A percentile compares a stretch with the other conserved stretches of the same genome.
Conservation (phyloP, 495 filamentous ascomycete genomes). For the Aspergillus taichungensis region DNA sequence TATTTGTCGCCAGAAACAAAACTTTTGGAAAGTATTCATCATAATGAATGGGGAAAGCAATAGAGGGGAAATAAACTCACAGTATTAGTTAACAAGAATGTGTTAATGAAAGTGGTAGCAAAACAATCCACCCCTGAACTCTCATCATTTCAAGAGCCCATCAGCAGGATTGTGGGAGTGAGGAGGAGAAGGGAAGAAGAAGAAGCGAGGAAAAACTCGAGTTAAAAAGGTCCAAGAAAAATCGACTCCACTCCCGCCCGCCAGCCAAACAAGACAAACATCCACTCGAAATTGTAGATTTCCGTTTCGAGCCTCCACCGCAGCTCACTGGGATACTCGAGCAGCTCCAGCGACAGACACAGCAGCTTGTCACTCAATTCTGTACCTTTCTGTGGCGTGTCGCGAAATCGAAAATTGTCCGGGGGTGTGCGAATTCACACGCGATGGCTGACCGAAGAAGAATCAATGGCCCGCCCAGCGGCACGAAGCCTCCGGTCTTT, state of each 20-base stretch:
- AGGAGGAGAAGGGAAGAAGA: slow-evolving; percentile 19
- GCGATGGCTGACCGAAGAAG: slow-evolving; percentile 79
- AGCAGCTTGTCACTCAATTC: too few species aligned
- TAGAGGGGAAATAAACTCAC: slow-evolving; percentile 19
- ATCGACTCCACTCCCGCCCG: slow-evolving; percentile 12
- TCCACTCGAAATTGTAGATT: slow-evolving; percentile 26
- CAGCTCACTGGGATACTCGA: neutral
- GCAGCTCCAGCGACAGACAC: neutral
- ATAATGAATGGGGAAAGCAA: slow-evolving; percentile 25
- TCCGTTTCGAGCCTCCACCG: slow-evolving; percentile 23
- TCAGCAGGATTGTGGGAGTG: neutral
- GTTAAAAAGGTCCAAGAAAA: slow-evolving; percentile 11
- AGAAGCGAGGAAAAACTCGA: slow-evolving; percentile 12
- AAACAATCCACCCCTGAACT: too few species aligned
- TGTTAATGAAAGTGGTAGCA: neutral
- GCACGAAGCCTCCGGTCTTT: slow-evolving; percentile 70
- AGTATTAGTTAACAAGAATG: neutral
- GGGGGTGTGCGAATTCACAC: slow-evolving; percentile 12
- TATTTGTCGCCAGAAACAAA: slow-evolving; percentile 61
- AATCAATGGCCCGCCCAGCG: slow-evolving; percentile 76
- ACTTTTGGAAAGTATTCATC: slow-evolving; percentile 55
- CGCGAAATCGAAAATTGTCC: neutral
- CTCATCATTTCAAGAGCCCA: too few species aligned
- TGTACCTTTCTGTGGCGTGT: neutral
- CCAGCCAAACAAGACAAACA: slow-evolving; percentile 38